A percentile compares a stretch with the other conserved stretches of the same genome.
These are phyloP conservation scores for Nannizziopsis barbatae DNA, from an alignment of 2,329 filamentous ascomycete genomes.

Conservation along the genomic window DNA sequence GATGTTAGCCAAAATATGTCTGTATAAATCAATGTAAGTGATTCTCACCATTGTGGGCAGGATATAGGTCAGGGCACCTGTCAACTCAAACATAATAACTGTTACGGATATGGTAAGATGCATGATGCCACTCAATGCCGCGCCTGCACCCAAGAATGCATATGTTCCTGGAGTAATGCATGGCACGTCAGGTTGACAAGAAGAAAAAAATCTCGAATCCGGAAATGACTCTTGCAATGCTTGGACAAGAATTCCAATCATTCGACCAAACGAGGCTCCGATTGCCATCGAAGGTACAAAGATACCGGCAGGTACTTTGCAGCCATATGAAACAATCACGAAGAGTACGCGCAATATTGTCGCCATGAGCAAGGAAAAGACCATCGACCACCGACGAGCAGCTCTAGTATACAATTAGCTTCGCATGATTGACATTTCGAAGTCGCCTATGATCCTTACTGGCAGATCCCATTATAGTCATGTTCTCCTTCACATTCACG, in stretches of 20 bases:
- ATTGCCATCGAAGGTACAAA: conserved; percentile 98
- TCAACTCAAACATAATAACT: conserved; percentile 99
- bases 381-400: conserved; percentile 63
- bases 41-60: conserved; percentile 71
- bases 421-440: neutral
- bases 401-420: conserved; percentile 28
- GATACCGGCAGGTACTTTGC: conserved; percentile 94
- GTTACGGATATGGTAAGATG: conserved; percentile 94
- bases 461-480: conserved; percentile 83
- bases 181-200: conserved; percentile 79
- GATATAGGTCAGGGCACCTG: conserved; percentile 93
- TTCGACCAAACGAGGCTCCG: conserved; percentile 83
- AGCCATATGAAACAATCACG: conserved; percentile 92
- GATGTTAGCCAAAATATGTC: neutral
- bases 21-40: neutral
- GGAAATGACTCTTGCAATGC: conserved; percentile 77
- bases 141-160: conserved; percentile 84
- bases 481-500: conserved; percentile 81
- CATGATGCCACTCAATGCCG: conserved; percentile 92
- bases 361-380: conserved; percentile 65
- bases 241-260: conserved; percentile 90
- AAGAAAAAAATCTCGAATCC: conserved; percentile 68
- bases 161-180: conserved; percentile 98
- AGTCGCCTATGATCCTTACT: conserved; percentile 37
- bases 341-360: conserved; percentile 71